These are phyloP conservation scores for Cucurbita pepo DNA, from an alignment of 306 rosid species.

Conservation along the genomic window DNA sequence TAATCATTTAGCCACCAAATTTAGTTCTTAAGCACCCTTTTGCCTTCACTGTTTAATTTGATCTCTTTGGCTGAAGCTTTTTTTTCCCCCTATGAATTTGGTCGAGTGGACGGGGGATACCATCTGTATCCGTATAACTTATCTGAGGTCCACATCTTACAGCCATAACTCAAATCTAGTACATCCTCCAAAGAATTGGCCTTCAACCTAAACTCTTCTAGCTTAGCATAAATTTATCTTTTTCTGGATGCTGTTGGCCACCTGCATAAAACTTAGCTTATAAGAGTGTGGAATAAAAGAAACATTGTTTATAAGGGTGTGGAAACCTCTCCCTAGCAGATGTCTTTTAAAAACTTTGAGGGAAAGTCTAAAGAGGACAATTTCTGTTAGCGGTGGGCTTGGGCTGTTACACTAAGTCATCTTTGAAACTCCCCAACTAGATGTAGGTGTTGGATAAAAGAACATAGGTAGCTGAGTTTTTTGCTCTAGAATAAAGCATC, in stretches of 20 bases:
- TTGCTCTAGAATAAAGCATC: conserved; percentile 37
- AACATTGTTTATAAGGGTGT: too few relatives aligned
- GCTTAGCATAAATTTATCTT: conserved; percentile 30
- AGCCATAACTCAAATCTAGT: neutral
- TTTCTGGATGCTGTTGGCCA: conserved; percentile 20
- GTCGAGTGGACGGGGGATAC: neutral
- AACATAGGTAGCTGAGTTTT: conserved; percentile 43
- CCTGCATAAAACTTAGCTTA: conserved; percentile 37
- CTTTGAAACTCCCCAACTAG: conserved; percentile 33
- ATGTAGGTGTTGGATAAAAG: too few relatives aligned
- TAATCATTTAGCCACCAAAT: neutral
- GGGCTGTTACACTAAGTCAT: neutral
- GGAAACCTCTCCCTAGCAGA: too few relatives aligned
- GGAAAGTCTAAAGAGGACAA: too few relatives aligned
- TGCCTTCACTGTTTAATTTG: neutral
- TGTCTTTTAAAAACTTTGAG: too few relatives aligned
- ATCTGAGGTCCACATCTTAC: neutral
- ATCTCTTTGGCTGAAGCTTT: neutral
- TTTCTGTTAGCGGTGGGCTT: too few relatives aligned
- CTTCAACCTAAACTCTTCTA: conserved; percentile 27
- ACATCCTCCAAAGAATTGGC: conserved; percentile 11
- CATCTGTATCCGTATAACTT: neutral
- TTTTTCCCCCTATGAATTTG: neutral
- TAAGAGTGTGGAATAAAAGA: too few relatives aligned
- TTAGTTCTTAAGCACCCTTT: conserved; percentile 2